phyloP scores from a whole-genome alignment of 2,329 filamentous ascomycete species.

The Incumbomyces delicatus region DNA sequence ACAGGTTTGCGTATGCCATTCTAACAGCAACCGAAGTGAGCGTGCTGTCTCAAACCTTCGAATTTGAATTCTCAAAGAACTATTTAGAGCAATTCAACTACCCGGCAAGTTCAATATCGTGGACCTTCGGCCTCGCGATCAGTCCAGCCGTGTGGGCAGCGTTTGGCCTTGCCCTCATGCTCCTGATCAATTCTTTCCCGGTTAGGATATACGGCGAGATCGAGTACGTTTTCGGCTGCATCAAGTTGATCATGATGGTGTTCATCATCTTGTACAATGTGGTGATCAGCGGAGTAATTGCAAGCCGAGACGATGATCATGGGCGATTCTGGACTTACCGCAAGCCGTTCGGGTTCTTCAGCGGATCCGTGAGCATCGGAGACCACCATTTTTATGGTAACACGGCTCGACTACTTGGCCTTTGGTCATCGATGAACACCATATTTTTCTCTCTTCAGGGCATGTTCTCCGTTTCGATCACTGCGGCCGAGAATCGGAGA shows the following conservation, averaged over 20 bases:
- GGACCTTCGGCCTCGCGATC: constrained; percentile 21
- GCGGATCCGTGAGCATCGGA: constrained; percentile 8
- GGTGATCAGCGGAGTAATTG: constrained; percentile 24
- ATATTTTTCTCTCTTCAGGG: constrained; percentile 37
- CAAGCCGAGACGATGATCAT: constrained; percentile 30
- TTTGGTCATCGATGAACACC: constrained; percentile 34
- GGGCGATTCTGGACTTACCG: neutral
- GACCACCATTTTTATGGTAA: constrained; percentile 16
- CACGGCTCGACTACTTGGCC: constrained; percentile 25
- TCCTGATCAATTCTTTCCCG: constrained; percentile 29
- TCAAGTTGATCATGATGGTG: constrained; percentile 31
- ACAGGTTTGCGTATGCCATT: constrained; percentile 26
- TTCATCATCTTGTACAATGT: constrained; percentile 35
- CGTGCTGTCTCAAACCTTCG: constrained; percentile 32
- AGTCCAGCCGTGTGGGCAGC: constrained; percentile 32
- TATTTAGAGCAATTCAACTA: constrained; percentile 26
- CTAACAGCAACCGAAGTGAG: constrained; percentile 30
- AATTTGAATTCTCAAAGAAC: constrained; percentile 28
- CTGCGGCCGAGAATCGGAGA: constrained; percentile 35
- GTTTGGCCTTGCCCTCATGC: constrained; percentile 25
- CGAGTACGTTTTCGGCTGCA: constrained; percentile 28
- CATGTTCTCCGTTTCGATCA: constrained; percentile 35
- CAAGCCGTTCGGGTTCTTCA: constrained; percentile 25
- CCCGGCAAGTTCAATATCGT: constrained; percentile 26
- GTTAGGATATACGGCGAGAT: constrained; percentile 27